phyloP scores from a whole-genome alignment of 2,329 filamentous ascomycete species.

The Chrysosphaeria jannelii region DNA sequence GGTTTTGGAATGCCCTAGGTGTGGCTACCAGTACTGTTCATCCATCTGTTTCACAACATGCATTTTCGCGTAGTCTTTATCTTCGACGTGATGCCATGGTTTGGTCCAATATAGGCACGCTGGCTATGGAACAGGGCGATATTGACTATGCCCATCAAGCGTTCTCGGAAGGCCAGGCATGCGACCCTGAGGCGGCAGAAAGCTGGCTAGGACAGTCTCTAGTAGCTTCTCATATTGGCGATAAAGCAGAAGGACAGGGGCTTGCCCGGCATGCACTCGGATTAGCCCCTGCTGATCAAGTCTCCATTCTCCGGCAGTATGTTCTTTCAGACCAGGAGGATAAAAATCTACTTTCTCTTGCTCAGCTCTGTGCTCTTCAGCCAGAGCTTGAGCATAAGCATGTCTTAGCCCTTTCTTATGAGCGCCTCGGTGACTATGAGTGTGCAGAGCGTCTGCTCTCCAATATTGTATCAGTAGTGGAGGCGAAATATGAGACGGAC shows the following conservation, averaged over 20 bases:
- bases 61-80: conserved; percentile 75
- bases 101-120: conserved; percentile 73
- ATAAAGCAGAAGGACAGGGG: conserved; percentile 45
- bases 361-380: conserved; percentile 43
- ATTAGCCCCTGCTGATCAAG: conserved; percentile 42
- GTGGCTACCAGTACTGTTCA: conserved; percentile 71
- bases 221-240: conserved; percentile 47
- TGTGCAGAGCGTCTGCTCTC: conserved; percentile 33
- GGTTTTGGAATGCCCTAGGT: conserved; percentile 92
- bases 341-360: conserved; percentile 58
- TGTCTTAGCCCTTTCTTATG: conserved; percentile 49
- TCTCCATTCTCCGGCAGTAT: too few species aligned
- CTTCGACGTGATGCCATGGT: conserved; percentile 61
- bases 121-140: conserved; percentile 67
- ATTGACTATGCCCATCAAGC: conserved; percentile 62
- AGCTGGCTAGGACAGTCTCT: conserved; percentile 88
- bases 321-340: conserved; percentile 28
- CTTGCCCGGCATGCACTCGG: conserved; percentile 89
- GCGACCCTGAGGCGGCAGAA: conserved; percentile 74
- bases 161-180: conserved; percentile 74
- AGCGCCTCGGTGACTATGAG: conserved; percentile 40
- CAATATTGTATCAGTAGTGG: conserved; percentile 35
- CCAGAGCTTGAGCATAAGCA: conserved; percentile 50
- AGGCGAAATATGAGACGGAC: conserved; percentile 57
- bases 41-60: conserved; percentile 68